Conservation (phyloP, 2,329 filamentous ascomycete species). For the Claviceps purpurea region DNA sequence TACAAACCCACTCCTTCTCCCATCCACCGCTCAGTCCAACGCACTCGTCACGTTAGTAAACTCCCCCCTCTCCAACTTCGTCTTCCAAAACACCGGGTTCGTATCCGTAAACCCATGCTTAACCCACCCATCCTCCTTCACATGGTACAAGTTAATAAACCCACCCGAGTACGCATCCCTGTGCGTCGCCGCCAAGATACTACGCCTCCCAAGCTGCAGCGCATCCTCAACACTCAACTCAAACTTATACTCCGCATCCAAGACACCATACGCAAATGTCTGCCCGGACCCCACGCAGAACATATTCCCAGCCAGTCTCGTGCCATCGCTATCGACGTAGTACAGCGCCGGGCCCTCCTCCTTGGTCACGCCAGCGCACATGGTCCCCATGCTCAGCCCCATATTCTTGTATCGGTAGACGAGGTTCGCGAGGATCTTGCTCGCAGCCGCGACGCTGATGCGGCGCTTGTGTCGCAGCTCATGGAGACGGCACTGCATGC, state of each 20-base stretch:
- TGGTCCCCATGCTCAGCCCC: constrained; percentile 97
- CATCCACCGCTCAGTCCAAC: constrained; percentile 30
- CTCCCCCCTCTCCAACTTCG: constrained; percentile 95
- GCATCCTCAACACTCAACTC: constrained; percentile 80
- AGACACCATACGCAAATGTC: constrained; percentile 96
- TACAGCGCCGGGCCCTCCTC: constrained; percentile 95
- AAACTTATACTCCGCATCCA: constrained; percentile 90
- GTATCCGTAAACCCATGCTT: constrained; percentile 98
- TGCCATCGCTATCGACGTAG: constrained; percentile 94
- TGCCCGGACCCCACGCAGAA: constrained; percentile 98
- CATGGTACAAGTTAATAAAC: constrained; percentile 97
- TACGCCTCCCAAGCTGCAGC: constrained; percentile 77
- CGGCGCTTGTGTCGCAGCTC: constrained; percentile 98
- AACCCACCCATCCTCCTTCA: constrained; percentile 98
- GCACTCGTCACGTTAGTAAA: constrained; percentile 88
- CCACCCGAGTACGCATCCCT: constrained; percentile 97
- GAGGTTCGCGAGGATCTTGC: constrained; percentile 96
- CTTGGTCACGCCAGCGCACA: constrained; percentile 94
- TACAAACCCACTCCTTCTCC: not conserved
- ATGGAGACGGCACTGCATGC: constrained; percentile 97
- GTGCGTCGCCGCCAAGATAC: constrained; percentile 92
- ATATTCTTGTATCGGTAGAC: constrained; percentile 99
- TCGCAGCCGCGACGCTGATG: constrained; percentile 92
- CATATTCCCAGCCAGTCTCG: constrained; percentile 79
- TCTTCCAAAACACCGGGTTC: constrained; percentile 99